phyloP scores from a whole-genome alignment of 768 basidiomycete genomes.

The Mycena floridula region DNA sequence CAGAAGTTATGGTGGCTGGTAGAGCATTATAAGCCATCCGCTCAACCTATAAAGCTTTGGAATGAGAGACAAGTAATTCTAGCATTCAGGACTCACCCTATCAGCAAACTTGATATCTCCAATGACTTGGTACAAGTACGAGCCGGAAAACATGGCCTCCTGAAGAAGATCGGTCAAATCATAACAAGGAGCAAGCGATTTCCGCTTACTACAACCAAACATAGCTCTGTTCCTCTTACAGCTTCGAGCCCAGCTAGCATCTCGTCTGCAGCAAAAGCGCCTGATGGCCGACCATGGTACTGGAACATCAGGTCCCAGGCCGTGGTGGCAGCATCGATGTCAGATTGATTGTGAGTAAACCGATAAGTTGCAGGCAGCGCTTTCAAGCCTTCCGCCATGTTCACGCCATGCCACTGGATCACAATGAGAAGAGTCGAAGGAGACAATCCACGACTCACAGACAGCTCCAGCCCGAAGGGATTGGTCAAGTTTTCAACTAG shows the following conservation, averaged over 20 bases:
- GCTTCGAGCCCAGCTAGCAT: constrained; percentile 51
- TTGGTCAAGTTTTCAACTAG: constrained; percentile 31
- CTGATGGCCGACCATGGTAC: constrained; percentile 52
- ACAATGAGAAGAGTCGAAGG: neutral
- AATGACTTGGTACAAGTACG: constrained; percentile 51
- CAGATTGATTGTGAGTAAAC: constrained; percentile 50
- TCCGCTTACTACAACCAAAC: constrained; percentile 42
- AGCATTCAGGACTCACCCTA: too few species aligned
- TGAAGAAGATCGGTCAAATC: constrained; percentile 12
- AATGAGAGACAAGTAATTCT: too few species aligned
- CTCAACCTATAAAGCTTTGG: too few species aligned
- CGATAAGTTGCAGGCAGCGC: constrained; percentile 49
- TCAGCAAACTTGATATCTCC: constrained; percentile 48
- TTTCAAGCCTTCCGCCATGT: constrained; percentile 53
- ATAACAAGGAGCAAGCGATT: neutral
- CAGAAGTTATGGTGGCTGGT: constrained; percentile 39
- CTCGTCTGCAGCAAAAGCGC: constrained; percentile 51
- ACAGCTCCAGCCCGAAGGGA: constrained; percentile 36
- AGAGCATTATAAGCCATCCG: constrained; percentile 46
- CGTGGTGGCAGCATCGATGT: constrained; percentile 40
- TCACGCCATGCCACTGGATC: constrained; percentile 52
- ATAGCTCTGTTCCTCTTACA: constrained; percentile 46
- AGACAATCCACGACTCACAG: constrained; percentile 15
- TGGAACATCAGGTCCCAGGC: constrained; percentile 53
- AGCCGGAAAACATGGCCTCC: constrained; percentile 59